Evolutionary conservation across 2,329 filamentous ascomycete genomes (phyloP).

Genomic region (Aureobasidium lini): DNA sequence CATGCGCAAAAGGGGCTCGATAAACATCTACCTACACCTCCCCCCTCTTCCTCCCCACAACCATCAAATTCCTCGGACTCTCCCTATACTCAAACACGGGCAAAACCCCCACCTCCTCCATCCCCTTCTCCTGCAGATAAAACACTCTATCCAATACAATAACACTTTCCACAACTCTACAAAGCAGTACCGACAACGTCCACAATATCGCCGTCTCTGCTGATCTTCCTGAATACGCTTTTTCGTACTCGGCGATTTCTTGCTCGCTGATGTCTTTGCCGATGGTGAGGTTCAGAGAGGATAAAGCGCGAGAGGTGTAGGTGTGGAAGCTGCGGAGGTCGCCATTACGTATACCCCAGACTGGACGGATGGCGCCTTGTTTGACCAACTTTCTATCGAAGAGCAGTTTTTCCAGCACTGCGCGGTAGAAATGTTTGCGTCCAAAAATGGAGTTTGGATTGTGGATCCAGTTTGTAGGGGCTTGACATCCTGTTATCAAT

Average conservation of each 20-base stretch:
- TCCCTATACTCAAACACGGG: conserved; percentile 13
- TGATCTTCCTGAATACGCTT: not conserved
- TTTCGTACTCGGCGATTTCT: conserved; percentile 15
- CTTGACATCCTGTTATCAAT: conserved; percentile 17
- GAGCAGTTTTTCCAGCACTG: conserved; percentile 15
- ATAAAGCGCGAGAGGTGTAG: conserved; percentile 11
- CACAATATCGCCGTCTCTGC: conserved; percentile 15
- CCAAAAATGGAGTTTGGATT: conserved; percentile 14
- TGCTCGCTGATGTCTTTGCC: conserved; percentile 7
- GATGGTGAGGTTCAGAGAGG: conserved; percentile 5
- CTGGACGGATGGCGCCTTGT: too few relatives aligned
- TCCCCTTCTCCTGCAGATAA: conserved; percentile 9
- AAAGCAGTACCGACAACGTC: conserved; percentile 16
- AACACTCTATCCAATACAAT: conserved; percentile 16
- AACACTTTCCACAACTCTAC: conserved; percentile 15
- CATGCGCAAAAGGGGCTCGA: too few relatives aligned
- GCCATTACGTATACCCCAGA: conserved; percentile 16
- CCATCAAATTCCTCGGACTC: conserved; percentile 16
- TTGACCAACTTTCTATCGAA: too few relatives aligned
- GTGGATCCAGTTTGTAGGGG: conserved; percentile 17
- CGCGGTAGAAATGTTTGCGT: conserved; percentile 15
- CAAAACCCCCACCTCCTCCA: not conserved
- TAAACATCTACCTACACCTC: too few relatives aligned
- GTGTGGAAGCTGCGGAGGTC: conserved; percentile 10
- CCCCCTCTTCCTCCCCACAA: not conserved